Evolutionary conservation across 2,329 filamentous ascomycete species (phyloP).

Genomic region (Trichoderma koningiopsis): DNA sequence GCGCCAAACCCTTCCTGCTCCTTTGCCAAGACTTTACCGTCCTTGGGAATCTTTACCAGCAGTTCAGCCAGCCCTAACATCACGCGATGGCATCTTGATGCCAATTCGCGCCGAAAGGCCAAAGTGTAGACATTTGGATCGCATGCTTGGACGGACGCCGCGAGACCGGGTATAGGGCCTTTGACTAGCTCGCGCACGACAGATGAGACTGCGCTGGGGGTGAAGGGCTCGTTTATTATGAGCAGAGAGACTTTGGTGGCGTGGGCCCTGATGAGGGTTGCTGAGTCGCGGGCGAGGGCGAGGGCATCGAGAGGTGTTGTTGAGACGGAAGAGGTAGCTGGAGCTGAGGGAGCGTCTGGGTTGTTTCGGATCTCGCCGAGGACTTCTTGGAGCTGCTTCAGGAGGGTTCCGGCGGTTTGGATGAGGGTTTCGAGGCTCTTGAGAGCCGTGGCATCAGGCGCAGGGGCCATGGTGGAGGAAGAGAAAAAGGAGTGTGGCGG

Average conservation of each 20-base stretch:
- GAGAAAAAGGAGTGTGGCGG: background rate
- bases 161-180: constrained; percentile 72
- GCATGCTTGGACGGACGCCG: constrained; percentile 70
- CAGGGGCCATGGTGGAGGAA: constrained; percentile 32
- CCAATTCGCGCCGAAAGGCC: constrained; percentile 65
- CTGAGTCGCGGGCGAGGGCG: constrained; percentile 69
- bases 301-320: constrained; percentile 58
- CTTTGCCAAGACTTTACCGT: constrained; percentile 55
- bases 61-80: constrained; percentile 65
- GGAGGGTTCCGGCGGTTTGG: constrained; percentile 42
- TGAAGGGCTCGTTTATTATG: constrained; percentile 84
- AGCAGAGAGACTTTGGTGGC: constrained; percentile 86
- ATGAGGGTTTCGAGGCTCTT: constrained; percentile 45
- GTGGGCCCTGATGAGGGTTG: constrained; percentile 76
- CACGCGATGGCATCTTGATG: constrained; percentile 59
- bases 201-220: constrained; percentile 70
- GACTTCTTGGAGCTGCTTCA: constrained; percentile 47
- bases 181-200: constrained; percentile 73
- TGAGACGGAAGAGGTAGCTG: constrained; percentile 26
- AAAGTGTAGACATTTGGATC: constrained; percentile 62
- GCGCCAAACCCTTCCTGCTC: constrained; percentile 36
- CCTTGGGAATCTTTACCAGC: constrained; percentile 59
- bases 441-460: constrained; percentile 35
- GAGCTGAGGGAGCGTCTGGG: constrained; percentile 2
- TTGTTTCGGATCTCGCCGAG: constrained; percentile 45